Conservation (phyloP, 1,139 yeast genomes). For the Hemisphaericaspora lyxosophila region DNA sequence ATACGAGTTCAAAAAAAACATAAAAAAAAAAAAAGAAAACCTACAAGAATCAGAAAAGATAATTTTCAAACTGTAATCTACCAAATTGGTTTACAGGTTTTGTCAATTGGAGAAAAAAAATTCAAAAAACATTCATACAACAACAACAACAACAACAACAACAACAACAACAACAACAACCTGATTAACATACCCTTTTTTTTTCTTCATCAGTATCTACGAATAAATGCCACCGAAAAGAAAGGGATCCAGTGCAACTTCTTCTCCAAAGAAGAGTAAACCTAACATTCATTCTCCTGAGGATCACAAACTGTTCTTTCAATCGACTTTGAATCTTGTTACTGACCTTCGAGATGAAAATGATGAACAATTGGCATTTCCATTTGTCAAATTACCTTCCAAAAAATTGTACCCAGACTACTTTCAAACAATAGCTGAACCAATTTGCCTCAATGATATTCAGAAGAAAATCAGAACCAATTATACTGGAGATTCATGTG, state of each 20-base stretch:
- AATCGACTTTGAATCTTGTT: slow-evolving; percentile 26
- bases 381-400: slow-evolving; percentile 69
- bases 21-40: too few relatives aligned
- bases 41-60: too few relatives aligned
- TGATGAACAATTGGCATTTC: slow-evolving; percentile 41
- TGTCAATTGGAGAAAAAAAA: not conserved
- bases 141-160: too few relatives aligned
- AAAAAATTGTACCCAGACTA: slow-evolving; percentile 81
- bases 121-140: not conserved
- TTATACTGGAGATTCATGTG: slow-evolving; percentile 27
- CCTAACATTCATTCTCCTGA: slow-evolving; percentile 21
- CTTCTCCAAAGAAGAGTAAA: slow-evolving; percentile 7
- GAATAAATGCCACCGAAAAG: slow-evolving; percentile 27
- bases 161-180: too few relatives aligned
- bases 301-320: slow-evolving; percentile 27
- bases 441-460: slow-evolving; percentile 69
- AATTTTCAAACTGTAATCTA: not conserved
- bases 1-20: too few relatives aligned
- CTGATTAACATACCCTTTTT: too few relatives aligned
- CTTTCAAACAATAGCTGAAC: slow-evolving; percentile 61
- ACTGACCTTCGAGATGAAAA: slow-evolving; percentile 31
- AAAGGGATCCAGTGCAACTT: slow-evolving; percentile 19
- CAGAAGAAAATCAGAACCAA: slow-evolving; percentile 43
- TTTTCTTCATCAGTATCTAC: too few relatives aligned
- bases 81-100: not conserved